Base-by-base conservation (phyloP, 768 basidiomycete genomes). In the Guyanaporus albipodus region DNA sequence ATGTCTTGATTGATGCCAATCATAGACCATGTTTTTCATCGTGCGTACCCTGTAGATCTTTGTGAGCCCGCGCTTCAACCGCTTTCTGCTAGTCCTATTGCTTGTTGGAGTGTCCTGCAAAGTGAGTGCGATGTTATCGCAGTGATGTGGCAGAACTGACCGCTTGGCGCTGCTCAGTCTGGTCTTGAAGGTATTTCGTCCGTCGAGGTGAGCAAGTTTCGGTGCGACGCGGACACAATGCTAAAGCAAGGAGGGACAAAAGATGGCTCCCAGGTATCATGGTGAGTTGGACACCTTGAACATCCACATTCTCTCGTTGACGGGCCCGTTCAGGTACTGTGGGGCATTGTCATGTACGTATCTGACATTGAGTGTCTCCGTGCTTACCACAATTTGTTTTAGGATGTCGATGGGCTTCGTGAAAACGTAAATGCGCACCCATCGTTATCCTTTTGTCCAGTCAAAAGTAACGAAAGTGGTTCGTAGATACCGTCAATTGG, bases 331-430 rank as follows among this genome's bases (percentile, higher is more conserved):
- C 17, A 83, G 83, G 64, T 82, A 9, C 53, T 72, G 8, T 87
- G 85, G 85, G 86, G 85, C 0, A 66, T 73, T 8, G 69, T 85
- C 39, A 79, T 80, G 82, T 83, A 45, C 24, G 75, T 27, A 3
- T 7, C 9, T 28, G 18, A 17, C 2, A 2, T 15, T 23, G 0
- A 9, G 10, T 28, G 0, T 4, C 6, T 47, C 33, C 8, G 4
- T 4, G 33, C 40, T 41, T 11, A 45, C 27, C 10, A 44, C 43
- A 15, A 19, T 32, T 18, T n/a, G n/a, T n/a, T n/a, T 7, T 12
- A 83, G 82, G 75, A 77, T 74, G 8, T 50, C 77, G 32, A 85
- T 82, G 81, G 82, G 83, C 21, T 65, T 86, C 21, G 85, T 85
- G 24, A 82, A 79, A 63, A 84, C 67, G 82, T 83, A 46, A n/a